Evolutionary conservation across 2,329 filamentous ascomycete genomes (phyloP).

Genomic region (Penicillium sp.): DNA sequence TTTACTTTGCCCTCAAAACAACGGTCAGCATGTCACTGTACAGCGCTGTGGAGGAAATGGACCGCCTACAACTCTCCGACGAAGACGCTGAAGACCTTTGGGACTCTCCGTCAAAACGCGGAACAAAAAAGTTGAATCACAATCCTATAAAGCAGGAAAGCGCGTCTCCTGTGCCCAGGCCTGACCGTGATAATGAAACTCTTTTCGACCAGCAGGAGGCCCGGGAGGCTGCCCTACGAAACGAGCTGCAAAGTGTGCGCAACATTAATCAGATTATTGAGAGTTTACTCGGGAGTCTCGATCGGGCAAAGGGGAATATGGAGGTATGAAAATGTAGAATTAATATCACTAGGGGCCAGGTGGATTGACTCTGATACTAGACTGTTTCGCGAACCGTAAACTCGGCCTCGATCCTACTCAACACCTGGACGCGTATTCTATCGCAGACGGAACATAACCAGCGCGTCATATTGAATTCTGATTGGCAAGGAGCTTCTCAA

Average conservation of each 20-base stretch:
- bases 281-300: slow-evolving; percentile 51
- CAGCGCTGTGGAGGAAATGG: slow-evolving; percentile 54
- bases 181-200: slow-evolving; percentile 54
- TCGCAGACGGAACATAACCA: slow-evolving; percentile 98
- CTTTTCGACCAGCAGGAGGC: slow-evolving; percentile 68
- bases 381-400: slow-evolving; percentile 84
- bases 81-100: slow-evolving; percentile 63
- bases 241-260: slow-evolving; percentile 80
- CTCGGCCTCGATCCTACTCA: slow-evolving; percentile 85
- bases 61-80: slow-evolving; percentile 58
- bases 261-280: slow-evolving; percentile 90
- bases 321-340: slow-evolving; percentile 40
- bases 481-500: slow-evolving; percentile 86
- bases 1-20: not conserved
- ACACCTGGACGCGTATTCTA: slow-evolving; percentile 94
- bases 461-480: slow-evolving; percentile 82
- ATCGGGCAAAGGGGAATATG: slow-evolving; percentile 56
- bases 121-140: slow-evolving; percentile 37
- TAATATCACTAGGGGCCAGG: not conserved
- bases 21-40: slow-evolving; percentile 35
- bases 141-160: slow-evolving; percentile 45
- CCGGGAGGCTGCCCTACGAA: slow-evolving; percentile 74
- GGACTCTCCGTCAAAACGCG: slow-evolving; percentile 58
- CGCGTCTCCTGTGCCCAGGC: slow-evolving; percentile 33
- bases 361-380: slow-evolving; percentile 46